Base-by-base conservation (phyloP, 2,329 filamentous ascomycete species). In the Sarocladium brachiariae region DNA sequence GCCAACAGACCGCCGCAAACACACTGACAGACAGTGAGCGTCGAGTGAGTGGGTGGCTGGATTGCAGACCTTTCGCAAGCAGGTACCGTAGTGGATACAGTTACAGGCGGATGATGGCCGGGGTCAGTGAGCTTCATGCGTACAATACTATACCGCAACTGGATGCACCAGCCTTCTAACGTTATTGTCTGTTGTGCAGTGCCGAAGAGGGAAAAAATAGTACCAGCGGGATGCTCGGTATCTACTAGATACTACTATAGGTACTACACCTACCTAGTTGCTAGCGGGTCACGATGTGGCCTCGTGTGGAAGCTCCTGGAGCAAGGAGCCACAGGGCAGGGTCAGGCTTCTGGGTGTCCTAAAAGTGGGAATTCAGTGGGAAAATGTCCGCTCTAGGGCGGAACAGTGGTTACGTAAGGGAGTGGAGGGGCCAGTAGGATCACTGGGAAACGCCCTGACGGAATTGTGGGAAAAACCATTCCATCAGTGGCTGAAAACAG, bases 341-440 rank as follows among this genome's bases (percentile, higher is more conserved):
- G 7, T 37, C 16, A 37, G 34, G 37, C 19, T 23, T 23, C 16
- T 21, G 19, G 16, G 8, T 16, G 3, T 43, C 21, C 39, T 43
- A 25, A 16, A 27, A 25, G 23, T 27, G 39, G 39, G 4, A 25
- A 23, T 16, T 11, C 39, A 8, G 16, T n/a, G 21, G 39, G 14
- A 25, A 14, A 16, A 19, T 8, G 7, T 13, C 37, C 33, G 7
- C 8, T 18, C 30, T 31, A n/a, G n/a, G n/a, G n/a, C 7, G 27
- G 27, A 30, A 30, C 16, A 8, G 23, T n/a, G 39, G 39, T 43
- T 43, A 43, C 39, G 39, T 43, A 43, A 43, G 39, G 39, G 39
- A 11, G 39, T 16, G 6, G 14, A 25, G 39, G 39, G 39, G 21
- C 23, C 39, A 43, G 39, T 43, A 16, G 21, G 39, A 27, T 11